A percentile compares a stretch with the other conserved stretches of the same genome.
These are phyloP conservation scores for Colletotrichum aenigma DNA, from an alignment of 2,329 filamentous ascomycete species.

Conservation along the genomic window DNA sequence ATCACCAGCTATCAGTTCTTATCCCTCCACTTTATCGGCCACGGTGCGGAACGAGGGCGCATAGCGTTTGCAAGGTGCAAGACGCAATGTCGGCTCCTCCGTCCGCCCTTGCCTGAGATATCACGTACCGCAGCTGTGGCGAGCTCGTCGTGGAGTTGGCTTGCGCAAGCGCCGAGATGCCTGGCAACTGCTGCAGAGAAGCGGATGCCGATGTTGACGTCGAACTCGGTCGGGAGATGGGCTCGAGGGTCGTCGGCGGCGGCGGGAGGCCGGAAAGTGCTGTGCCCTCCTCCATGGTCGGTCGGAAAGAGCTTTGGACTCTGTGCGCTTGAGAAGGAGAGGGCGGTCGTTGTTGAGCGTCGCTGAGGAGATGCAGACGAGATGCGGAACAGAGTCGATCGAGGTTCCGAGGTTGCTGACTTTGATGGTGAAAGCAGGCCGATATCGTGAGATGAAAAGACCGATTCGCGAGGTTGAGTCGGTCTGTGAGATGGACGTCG, in stretches of 20 bases:
- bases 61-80: neutral
- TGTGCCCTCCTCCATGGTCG: conserved; percentile 51
- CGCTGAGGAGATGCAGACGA: neutral
- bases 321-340: neutral
- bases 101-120: neutral
- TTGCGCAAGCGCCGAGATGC: conserved; percentile 49
- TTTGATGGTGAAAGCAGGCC: neutral
- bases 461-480: neutral
- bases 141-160: conserved; percentile 42
- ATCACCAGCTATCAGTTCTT: conserved; percentile 2
- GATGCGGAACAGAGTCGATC: neutral
- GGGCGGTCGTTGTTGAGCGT: neutral
- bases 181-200: conserved; percentile 50
- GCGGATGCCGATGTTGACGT: conserved; percentile 43
- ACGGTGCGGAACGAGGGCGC: neutral
- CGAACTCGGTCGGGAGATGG: conserved; percentile 54
- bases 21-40: neutral
- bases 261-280: conserved; percentile 8
- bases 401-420: neutral
- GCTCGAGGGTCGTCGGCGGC: conserved; percentile 37
- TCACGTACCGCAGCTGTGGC: conserved; percentile 52
- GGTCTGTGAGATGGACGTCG: neutral
- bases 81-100: neutral
- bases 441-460: neutral
- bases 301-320: neutral